Evolutionary conservation across 164 flowering plant genomes (phyloP), one percentile per base, ranked within the genome.

Genomic region (Chimonanthus salicifolius): DNA sequence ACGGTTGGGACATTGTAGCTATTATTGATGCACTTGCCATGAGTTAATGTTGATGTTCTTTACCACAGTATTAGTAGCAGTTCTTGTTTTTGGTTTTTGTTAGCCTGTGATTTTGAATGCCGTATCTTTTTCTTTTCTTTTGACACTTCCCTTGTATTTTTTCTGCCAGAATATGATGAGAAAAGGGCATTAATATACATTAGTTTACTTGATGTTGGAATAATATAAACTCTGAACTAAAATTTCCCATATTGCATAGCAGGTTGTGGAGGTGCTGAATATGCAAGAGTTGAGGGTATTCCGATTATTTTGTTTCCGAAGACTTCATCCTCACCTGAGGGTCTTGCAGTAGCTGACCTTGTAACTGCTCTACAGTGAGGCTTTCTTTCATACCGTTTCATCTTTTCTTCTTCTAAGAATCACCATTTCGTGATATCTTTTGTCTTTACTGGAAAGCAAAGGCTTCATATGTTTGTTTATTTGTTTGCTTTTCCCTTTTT

Each of bases 181-280:
- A 21, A 21, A 21, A 21, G 33, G 33, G 33, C 33, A 21, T 21
- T 21, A 21, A 0, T 1, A 21, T 21, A 21, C 33, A 21, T 21
- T 21, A 21, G 33, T 1, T 21, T 21, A 21, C 33, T 21, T 21
- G 33, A 21, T 21, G 33, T 21, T 21, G 33, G 33, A 21, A 54
- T 54, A 54, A 9, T 13, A 16, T 9, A 54, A 54, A 10, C 15
- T 11, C 11, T 9, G 13, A 10, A 51, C 6, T 69, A 50, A 69
- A 62, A 33, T 72, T 64, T 20, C 64, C 64, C 43, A 33, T 5
- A 62, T 60, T 64, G 71, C 13, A 18, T 20, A 47, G 54, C 85
- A 92, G 98, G 71, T 74, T 93, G 94, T 85, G 98, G 99, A 77
- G 99, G 99, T 82, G 98, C 97, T 71, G 78, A 78, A 47, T 93